Evolutionary conservation across 805 yeast genomes (phyloP).

Genomic region (Suhomyces emberorum): DNA sequence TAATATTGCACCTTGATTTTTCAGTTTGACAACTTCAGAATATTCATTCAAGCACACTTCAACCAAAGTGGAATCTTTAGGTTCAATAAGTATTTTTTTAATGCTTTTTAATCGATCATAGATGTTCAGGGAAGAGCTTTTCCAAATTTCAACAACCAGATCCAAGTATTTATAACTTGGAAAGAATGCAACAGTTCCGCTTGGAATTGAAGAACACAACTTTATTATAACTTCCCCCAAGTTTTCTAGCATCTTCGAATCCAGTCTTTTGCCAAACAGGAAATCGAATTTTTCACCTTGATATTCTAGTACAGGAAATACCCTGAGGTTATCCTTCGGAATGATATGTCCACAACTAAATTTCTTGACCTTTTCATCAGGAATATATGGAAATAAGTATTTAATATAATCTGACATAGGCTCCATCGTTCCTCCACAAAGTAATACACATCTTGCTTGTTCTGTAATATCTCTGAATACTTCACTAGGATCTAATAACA

Average conservation of each 20-base stretch:
- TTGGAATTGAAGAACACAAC: slow-evolving; percentile 50
- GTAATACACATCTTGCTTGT: slow-evolving; percentile 62
- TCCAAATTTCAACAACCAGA: slow-evolving; percentile 54
- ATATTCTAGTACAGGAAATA: slow-evolving; percentile 44
- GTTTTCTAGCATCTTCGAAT: slow-evolving; percentile 39
- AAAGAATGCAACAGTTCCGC: slow-evolving; percentile 77
- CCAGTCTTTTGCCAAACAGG: slow-evolving; percentile 62
- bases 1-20: slow-evolving; percentile 56
- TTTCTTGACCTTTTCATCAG: slow-evolving; percentile 37
- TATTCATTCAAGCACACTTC: slow-evolving; percentile 51
- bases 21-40: slow-evolving; percentile 34
- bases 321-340: slow-evolving; percentile 64
- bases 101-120: slow-evolving; percentile 25
- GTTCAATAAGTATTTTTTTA: slow-evolving; percentile 59
- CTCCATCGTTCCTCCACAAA: slow-evolving; percentile 97
- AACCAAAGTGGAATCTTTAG: slow-evolving; percentile 39
- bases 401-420: slow-evolving; percentile 71
- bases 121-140: slow-evolving; percentile 24
- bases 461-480: slow-evolving; percentile 64
- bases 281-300: slow-evolving; percentile 48
- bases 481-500: slow-evolving; percentile 76
- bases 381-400: slow-evolving; percentile 59
- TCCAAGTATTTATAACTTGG: slow-evolving; percentile 79
- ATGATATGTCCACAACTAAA: slow-evolving; percentile 85
- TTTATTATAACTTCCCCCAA: slow-evolving; percentile 50